Evolutionary conservation across 2,329 filamentous ascomycete genomes (phyloP), one percentile per base, ranked within the genome.

Genomic region (Dendrostoma leiphaemia): DNA sequence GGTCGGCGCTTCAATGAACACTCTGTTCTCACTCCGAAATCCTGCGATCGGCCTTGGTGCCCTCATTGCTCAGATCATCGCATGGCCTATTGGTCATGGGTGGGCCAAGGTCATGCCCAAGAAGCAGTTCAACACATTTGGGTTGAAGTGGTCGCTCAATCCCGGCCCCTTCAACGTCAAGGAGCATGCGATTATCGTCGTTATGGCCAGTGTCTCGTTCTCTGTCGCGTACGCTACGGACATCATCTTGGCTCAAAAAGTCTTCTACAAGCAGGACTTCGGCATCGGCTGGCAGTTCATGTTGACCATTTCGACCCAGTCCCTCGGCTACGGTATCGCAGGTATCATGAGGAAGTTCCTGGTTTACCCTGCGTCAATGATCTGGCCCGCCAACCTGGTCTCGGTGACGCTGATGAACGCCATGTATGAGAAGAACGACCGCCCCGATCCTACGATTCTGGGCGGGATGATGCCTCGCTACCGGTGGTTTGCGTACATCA

Each of bases 131-230:
- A 74, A 63, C 19, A 78, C 76, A 0, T 79, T 85, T 59, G 83
- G 84, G 9, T 53, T 76, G 6, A 70, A 63, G 19, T 85, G 79
- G 76, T 77, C 74, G 21, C 69, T 88, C n/a, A 88, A 88, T 53
- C 83, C 85, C 0, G 84, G 84, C 0, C 84, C 84, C 1, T 89
- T 89, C 69, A 89, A 86, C 63, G 77, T 86, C 65, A 89, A 89
- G 67, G 85, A 89, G 64, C 85, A 88, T 64, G 71, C 82, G 38
- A 79, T 89, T 57, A 86, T 89, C 53, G 81, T 84, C 17, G 81
- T 87, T 60, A 87, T 87, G 83, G 86, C 88, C 15, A 83, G 87
- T 64, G 85, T 89, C 6, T 84, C 85, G 5, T 88, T 89, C 60
- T 85, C 74, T 47, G 83, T 79, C 6, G 85, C 86, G 3, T 91